Base-by-base conservation (phyloP, 768 basidiomycete species). In the Pholiota molesta region DNA sequence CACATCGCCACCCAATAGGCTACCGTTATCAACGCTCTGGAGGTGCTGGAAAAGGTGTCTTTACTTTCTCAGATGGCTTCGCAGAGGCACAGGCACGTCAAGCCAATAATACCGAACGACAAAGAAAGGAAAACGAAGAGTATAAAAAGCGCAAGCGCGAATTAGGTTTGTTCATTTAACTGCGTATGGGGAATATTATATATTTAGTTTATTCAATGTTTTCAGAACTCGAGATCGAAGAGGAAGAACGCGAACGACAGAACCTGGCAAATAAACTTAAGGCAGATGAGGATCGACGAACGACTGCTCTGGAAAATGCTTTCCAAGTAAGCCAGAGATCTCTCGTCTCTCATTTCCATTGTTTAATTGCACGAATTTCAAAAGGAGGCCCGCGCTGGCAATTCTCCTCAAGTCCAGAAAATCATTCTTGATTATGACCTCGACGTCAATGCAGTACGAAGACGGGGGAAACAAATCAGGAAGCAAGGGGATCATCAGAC, bases 141-240 rank as follows among this genome's bases (percentile, higher is more conserved):
- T 77, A 74, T 60, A 69, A 74, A 61, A 62, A 71, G 52, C 69
- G 77, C 21, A 68, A 74, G 47, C 65, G 72, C 13, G 73, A 76
- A 60, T 70, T 79, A 60, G 76, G 77, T 76, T 31, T 26, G 54
- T 17, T 53, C 35, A 37, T 37, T 4, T 37, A 16, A 37, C 14
- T 37, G 35, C 35, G 35, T 37, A 37, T 37, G 35, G 35, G 35
- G 7, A 16, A 16, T 37, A 37, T 37, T 10, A 37, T 37, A 37
- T 37, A 37, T 37, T 37, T 37, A 37, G 35, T 13, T 13, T 16
- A 37, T 37, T 37, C 11, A 37, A 37, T 42, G 16, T 54, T 37
- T 59, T 23, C 35, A 77, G 78, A 78, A 63, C 64, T 60, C 16
- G 74, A 79, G 60, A 65, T 75, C 37, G 75, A 71, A 56, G 65